phyloP scores from a whole-genome alignment of 2,329 filamentous ascomycete species.

The Microsporum canis region DNA sequence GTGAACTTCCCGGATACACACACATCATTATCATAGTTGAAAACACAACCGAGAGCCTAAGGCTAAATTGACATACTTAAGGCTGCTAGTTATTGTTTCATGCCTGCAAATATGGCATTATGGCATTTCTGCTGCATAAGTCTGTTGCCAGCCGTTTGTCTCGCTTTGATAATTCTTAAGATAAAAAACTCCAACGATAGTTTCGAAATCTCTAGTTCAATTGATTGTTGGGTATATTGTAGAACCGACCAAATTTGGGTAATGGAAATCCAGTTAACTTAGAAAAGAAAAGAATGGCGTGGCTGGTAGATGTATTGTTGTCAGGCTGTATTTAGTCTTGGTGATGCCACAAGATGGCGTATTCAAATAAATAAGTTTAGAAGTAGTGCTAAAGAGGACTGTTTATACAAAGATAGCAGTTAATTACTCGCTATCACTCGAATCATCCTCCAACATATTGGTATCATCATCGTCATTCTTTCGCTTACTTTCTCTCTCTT shows the following conservation, averaged over 20 bases:
- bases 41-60: too few species aligned
- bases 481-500: constrained; percentile 57
- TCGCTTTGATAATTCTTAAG: too few species aligned
- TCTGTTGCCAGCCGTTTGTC: too few species aligned
- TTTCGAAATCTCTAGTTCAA: too few species aligned
- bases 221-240: too few species aligned
- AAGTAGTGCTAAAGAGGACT: background rate
- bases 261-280: background rate
- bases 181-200: too few species aligned
- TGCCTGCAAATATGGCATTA: too few species aligned
- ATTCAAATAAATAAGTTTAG: background rate
- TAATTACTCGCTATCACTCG: constrained; percentile 9
- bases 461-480: constrained; percentile 20
- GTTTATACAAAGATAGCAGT: background rate
- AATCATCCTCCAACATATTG: constrained; percentile 19
- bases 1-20: too few species aligned
- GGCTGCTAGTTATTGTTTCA: too few species aligned
- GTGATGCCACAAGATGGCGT: background rate
- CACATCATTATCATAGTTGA: too few species aligned
- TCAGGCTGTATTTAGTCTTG: background rate
- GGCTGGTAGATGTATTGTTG: background rate
- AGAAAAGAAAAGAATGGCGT: background rate
- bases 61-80: too few species aligned
- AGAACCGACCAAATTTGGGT: background rate
- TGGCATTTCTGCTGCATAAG: too few species aligned